phyloP scores from a whole-genome alignment of 2,329 filamentous ascomycete species.

The Cyphellophora europaea region DNA sequence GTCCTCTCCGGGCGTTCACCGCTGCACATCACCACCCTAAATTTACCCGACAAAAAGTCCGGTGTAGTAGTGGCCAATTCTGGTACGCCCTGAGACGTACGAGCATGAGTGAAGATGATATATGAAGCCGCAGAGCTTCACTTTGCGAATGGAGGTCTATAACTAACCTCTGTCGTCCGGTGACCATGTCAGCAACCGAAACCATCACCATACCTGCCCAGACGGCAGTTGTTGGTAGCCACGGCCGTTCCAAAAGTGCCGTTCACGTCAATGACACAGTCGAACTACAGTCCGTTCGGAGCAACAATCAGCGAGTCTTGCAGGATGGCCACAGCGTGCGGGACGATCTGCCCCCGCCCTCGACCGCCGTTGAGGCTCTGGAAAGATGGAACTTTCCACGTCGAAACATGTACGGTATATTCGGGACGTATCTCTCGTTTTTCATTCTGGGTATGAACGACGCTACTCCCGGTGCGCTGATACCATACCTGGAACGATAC shows the following conservation, averaged over 20 bases:
- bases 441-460: constrained; percentile 66
- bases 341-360: constrained; percentile 34
- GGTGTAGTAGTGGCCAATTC: too few relatives aligned
- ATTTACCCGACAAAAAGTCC: too few relatives aligned
- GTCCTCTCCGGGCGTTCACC: too few relatives aligned
- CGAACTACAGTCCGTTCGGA: neutral
- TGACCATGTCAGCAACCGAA: constrained; percentile 4
- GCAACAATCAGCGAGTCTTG: neutral
- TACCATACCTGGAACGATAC: constrained; percentile 40
- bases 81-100: too few relatives aligned
- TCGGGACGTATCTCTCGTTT: constrained; percentile 56
- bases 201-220: constrained; percentile 4
- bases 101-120: too few relatives aligned
- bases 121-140: too few relatives aligned
- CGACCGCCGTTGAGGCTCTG: constrained; percentile 28
- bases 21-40: too few relatives aligned
- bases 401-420: constrained; percentile 49
- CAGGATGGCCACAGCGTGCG: neutral
- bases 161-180: neutral
- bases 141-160: too few relatives aligned
- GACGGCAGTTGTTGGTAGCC: neutral
- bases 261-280: neutral
- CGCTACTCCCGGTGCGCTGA: constrained; percentile 41
- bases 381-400: constrained; percentile 53
- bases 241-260: neutral